Evolutionary conservation across 2,329 filamentous ascomycete species (phyloP), one percentile per base, ranked within the genome.

Genomic region (Phyllosticta citriasiana): DNA sequence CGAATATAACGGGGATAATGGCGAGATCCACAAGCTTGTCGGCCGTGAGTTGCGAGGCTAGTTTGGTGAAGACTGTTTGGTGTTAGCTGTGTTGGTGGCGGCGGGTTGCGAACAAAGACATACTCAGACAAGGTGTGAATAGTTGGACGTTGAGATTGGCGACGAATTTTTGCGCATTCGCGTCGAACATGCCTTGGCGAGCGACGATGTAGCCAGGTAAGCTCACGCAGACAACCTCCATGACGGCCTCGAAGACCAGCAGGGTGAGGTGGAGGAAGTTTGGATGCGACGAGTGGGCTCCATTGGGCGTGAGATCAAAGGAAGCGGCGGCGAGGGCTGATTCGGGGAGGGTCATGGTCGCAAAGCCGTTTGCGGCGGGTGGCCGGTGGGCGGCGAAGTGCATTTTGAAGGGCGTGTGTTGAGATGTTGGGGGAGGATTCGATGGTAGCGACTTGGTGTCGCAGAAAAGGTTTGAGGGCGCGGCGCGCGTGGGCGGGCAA

Each of bases 61-160:
- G 83, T 76, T 99, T 99, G 16, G 90, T 96, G 75, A 97, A 99
- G 74, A 99, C 91, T 94, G 64, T 47, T 16, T 3, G 1, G 27
- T 35, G 54, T 57, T 60, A 66, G 57, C 33, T 3, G 35, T n/a
- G 25, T 12, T 55, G 26, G 27, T 27, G 10, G 33, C 50, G 33
- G 47, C 53, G 24, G 30, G 3, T 50, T 4, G 56, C 10, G 30
- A 10, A 33, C 47, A 53, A 24, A 55, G 40, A 76, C 87, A 64
- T 85, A 95, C 90, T 95, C 65, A 99, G 85, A 74, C 94, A 97
- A 66, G 94, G 94, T 30, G 94, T 99, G 76, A 99, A 99, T 52
- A 99, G 82, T 78, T 89, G 89, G 63, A 97, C 91, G 74, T 99
- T 99, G 67, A 99, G 81, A 71, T 99, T 97, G 59, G 94, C 93